Percentiles rank a stretch among this genome's conserved stretches.
Evolutionary conservation across 2,329 filamentous ascomycete species (phyloP).

Genomic region (Arthrobotrys megalospora): DNA sequence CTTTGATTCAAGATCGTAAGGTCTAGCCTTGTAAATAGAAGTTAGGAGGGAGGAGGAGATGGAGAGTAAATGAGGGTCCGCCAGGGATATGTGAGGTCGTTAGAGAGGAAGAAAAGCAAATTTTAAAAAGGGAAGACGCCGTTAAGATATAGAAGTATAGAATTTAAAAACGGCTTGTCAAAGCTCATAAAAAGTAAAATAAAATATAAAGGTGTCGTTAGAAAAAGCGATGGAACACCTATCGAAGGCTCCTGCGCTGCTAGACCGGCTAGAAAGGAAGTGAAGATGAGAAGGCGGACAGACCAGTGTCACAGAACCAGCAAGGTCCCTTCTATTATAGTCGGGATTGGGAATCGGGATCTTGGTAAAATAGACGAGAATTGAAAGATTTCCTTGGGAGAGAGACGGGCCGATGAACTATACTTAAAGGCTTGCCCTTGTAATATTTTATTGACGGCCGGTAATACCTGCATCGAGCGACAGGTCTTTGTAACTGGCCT

Average conservation of each 20-base stretch:
- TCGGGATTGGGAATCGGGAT: constrained; percentile 55
- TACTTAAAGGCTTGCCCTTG: constrained; percentile 59
- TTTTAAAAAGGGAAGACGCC: constrained; percentile 29
- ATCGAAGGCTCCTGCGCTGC: constrained; percentile 54
- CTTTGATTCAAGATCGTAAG: constrained; percentile 51
- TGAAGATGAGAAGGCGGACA: constrained; percentile 59
- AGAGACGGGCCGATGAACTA: constrained; percentile 59
- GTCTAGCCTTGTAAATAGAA: constrained; percentile 42
- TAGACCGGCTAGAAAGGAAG: constrained; percentile 61
- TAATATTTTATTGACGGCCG: constrained; percentile 36
- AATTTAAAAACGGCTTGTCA: constrained; percentile 26
- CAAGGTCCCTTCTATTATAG: constrained; percentile 54
- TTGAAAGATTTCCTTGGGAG: constrained; percentile 35
- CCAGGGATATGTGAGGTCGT: constrained; percentile 47
- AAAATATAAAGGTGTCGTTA: constrained; percentile 38
- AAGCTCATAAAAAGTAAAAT: constrained; percentile 33
- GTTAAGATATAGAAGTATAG: constrained; percentile 23
- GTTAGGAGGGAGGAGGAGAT: constrained; percentile 23
- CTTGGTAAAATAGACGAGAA: constrained; percentile 50
- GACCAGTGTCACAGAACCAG: constrained; percentile 58
- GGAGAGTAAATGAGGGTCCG: constrained; percentile 42
- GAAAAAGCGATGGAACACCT: constrained; percentile 48
- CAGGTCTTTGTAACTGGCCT: constrained; percentile 31
- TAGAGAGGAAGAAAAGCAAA: constrained; percentile 54
- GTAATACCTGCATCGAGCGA: constrained; percentile 27